These are phyloP conservation scores for Chaetomium globosum DNA, from an alignment of 2,329 filamentous ascomycete species.

Conservation along the genomic window DNA sequence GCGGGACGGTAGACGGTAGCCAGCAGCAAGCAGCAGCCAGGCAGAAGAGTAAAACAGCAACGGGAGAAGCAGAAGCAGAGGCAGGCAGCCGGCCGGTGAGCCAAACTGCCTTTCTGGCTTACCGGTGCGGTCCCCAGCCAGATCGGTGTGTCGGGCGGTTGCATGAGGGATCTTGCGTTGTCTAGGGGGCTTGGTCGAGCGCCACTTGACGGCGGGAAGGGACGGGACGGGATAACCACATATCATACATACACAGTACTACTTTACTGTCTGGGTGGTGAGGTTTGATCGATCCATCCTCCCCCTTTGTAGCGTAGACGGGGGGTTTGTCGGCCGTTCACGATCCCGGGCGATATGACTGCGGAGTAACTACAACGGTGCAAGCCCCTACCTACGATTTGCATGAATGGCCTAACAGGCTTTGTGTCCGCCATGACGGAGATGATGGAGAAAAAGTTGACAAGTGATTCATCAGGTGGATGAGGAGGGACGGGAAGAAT, in stretches of 20 bases:
- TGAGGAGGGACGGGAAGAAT: background rate
- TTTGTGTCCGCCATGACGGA: background rate
- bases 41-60: background rate
- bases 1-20: background rate
- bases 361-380: background rate
- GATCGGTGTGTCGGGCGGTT: slow-evolving; percentile 5
- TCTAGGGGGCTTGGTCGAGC: background rate
- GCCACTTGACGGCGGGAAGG: background rate
- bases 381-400: background rate
- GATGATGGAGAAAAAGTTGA: slow-evolving; percentile 1
- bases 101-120: background rate
- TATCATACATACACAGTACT: too few relatives aligned
- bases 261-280: background rate
- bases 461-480: background rate
- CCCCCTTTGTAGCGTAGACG: background rate
- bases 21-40: background rate
- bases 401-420: background rate
- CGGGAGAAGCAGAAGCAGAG: background rate
- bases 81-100: background rate
- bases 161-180: background rate
- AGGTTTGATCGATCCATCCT: background rate
- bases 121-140: background rate
- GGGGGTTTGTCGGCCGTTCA: background rate
- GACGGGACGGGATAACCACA: background rate
- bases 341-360: background rate